These are phyloP conservation scores for Solanum hybrid DNA, from an alignment of 305 asterid genomes.

Conservation along the genomic window DNA sequence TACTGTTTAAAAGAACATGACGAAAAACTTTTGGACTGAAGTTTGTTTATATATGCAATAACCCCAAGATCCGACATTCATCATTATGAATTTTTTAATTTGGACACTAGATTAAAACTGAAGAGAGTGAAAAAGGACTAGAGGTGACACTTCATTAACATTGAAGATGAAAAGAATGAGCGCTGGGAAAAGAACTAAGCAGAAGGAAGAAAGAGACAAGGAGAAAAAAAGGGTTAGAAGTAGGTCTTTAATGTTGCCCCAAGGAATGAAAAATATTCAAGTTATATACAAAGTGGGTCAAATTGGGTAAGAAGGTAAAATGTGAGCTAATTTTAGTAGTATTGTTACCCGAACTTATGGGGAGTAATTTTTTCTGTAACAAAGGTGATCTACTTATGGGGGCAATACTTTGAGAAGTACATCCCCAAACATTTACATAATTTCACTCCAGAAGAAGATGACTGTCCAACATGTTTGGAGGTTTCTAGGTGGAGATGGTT, in stretches of 20 bases:
- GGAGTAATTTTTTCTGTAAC: not conserved
- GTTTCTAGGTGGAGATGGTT: not conserved
- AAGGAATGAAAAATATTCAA: not conserved
- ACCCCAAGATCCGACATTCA: not conserved
- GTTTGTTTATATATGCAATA: not conserved
- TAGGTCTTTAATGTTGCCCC: not conserved
- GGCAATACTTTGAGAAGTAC: not conserved
- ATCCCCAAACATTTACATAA: not conserved
- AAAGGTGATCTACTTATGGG: not conserved
- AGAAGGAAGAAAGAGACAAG: not conserved
- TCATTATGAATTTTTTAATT: not conserved
- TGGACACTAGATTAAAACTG: not conserved
- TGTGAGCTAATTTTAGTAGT: not conserved
- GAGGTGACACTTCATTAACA: not conserved
- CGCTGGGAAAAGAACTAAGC: not conserved
- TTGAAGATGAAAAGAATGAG: not conserved
- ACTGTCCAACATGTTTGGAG: not conserved
- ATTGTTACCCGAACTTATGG: not conserved
- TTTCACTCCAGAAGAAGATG: not conserved
- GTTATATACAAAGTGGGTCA: not conserved
- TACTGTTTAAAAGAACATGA: not conserved
- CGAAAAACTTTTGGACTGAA: not conserved
- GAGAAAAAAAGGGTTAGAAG: not conserved
- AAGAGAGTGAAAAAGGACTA: not conserved
- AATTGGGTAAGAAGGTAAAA: not conserved